phyloP scores from a whole-genome alignment of 2,329 filamentous ascomycete species.

The Sclerotinia nivalis region DNA sequence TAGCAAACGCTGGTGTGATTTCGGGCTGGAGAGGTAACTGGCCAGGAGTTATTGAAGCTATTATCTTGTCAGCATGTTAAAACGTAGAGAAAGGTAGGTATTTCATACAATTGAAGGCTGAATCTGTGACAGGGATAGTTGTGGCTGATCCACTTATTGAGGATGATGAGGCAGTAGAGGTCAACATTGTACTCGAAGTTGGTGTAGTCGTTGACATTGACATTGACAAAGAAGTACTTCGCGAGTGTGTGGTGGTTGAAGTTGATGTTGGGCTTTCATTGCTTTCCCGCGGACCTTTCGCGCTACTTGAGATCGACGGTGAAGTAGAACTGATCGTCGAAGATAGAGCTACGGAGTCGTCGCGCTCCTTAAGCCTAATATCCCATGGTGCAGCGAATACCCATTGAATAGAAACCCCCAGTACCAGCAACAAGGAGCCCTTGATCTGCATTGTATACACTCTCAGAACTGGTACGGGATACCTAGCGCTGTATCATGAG shows the following conservation, averaged over 20 bases:
- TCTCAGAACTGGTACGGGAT: conserved; percentile 25
- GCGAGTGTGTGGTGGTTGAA: conserved; percentile 1
- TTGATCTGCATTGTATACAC: conserved; percentile 31
- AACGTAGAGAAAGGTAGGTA: neutral
- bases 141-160: conserved; percentile 6
- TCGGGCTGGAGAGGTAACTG: conserved; percentile 70
- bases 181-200: conserved; percentile 9
- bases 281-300: neutral
- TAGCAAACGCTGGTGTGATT: conserved; percentile 78
- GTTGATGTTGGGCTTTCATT: neutral
- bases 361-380: conserved; percentile 32
- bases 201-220: conserved; percentile 5
- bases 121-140: neutral
- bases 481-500: neutral
- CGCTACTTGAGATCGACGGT: conserved; percentile 18
- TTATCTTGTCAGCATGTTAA: conserved; percentile 15
- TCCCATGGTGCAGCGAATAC: conserved; percentile 30
- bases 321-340: conserved; percentile 28
- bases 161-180: neutral
- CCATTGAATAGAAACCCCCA: conserved; percentile 35
- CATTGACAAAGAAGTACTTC: conserved; percentile 4
- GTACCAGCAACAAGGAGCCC: conserved; percentile 29
- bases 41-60: conserved; percentile 42
- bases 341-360: conserved; percentile 34
- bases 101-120: conserved; percentile 20